Conservation (phyloP, 371 early-diverging fungal species). For the Mucor saturninus region DNA sequence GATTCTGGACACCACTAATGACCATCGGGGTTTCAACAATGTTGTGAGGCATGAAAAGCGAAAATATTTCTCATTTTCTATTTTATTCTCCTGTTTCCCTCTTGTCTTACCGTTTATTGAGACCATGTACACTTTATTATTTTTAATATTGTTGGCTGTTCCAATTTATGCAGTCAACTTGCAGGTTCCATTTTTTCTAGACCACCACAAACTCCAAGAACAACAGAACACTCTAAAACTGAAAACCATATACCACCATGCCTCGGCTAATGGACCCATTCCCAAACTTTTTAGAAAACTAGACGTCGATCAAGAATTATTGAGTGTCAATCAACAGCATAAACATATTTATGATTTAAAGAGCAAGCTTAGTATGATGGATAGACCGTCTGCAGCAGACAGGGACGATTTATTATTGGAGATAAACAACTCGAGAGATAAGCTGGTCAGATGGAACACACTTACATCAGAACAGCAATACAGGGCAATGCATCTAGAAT, state of each 20-base stretch:
- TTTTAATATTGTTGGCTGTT: not conserved
- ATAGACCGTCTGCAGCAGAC: conserved; percentile 8
- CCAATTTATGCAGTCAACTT: not conserved
- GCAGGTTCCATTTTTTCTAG: conserved; percentile 6
- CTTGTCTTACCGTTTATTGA: too few relatives aligned
- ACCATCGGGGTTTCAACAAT: too few relatives aligned
- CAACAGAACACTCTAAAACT: conserved; percentile 21
- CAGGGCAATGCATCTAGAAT: conserved; percentile 22
- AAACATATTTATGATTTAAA: not conserved
- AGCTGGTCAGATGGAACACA: conserved; percentile 9
- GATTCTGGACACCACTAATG: too few relatives aligned
- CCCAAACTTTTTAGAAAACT: conserved; percentile 53
- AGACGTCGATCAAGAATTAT: conserved; percentile 24
- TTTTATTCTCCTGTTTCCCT: not conserved
- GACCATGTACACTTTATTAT: not conserved
- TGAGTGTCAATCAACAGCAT: not conserved
- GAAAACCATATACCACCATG: conserved; percentile 47
- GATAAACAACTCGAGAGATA: not conserved
- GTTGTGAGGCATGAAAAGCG: too few relatives aligned
- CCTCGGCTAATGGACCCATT: conserved; percentile 40
- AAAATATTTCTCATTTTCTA: not conserved
- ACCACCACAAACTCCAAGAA: not conserved
- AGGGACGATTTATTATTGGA: conserved; percentile 3
- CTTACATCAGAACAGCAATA: not conserved
- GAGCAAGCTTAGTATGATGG: conserved; percentile 6